Percentiles rank a stretch among this genome's conserved stretches.
phyloP scores from a whole-genome alignment of 108 stramenopile genomes.

The Cylindrotheca fusiformis region DNA sequence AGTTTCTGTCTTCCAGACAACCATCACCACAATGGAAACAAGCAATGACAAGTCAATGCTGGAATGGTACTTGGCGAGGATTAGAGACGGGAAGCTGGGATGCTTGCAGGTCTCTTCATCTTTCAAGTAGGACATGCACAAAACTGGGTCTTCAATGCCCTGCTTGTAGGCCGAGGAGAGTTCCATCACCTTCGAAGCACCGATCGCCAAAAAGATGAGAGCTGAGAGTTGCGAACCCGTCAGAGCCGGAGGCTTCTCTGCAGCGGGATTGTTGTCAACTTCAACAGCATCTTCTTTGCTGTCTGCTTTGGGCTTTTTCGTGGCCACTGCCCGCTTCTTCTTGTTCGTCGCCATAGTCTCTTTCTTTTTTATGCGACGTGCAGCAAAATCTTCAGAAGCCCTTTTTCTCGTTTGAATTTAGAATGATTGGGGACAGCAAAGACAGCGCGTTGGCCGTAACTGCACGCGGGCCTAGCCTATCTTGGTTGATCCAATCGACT shows the following conservation, averaged over 20 bases:
- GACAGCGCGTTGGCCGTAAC: too few relatives aligned
- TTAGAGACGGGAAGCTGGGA: conserved; percentile 12
- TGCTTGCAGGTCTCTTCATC: conserved; percentile 12
- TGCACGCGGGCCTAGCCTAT: too few relatives aligned
- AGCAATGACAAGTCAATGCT: conserved; percentile 5
- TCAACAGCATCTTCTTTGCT: conserved; percentile 4
- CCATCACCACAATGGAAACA: not conserved
- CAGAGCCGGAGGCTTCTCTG: conserved; percentile 4
- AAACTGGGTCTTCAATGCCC: conserved; percentile 7
- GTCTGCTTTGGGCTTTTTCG: conserved; percentile 4
- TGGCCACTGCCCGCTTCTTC: conserved; percentile 16
- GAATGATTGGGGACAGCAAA: too few relatives aligned
- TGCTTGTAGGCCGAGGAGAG: conserved; percentile 11
- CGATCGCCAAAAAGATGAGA: conserved; percentile 8
- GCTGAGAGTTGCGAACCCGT: conserved; percentile 20
- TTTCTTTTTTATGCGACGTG: not conserved
- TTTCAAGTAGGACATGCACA: conserved; percentile 14
- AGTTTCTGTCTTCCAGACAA: conserved; percentile 18
- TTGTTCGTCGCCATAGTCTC: conserved; percentile 19
- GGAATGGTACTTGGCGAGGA: conserved; percentile 26
- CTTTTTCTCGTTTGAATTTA: too few relatives aligned
- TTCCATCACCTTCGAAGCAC: conserved; percentile 20
- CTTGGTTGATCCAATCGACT: too few relatives aligned
- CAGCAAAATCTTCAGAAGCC: not conserved
- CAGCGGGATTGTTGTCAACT: conserved; percentile 3